phyloP scores from a whole-genome alignment of 495 filamentous ascomycete genomes.

The Penicillium manginii region DNA sequence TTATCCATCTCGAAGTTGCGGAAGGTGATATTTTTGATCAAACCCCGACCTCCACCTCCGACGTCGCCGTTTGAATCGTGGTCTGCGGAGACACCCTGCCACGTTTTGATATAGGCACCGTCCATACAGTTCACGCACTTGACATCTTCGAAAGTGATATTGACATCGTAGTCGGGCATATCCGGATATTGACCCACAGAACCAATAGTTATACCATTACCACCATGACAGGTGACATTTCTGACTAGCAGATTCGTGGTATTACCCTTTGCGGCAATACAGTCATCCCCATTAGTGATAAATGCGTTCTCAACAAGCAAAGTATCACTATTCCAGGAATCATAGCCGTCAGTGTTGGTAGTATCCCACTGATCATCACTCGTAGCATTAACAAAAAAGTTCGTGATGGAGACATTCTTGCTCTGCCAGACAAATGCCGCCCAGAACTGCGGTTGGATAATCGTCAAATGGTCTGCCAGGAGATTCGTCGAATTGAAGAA shows the following conservation, averaged over 20 bases:
- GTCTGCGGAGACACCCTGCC: conserved; percentile 37
- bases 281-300: conserved; percentile 42
- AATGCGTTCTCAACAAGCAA: conserved; percentile 37
- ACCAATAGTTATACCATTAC: conserved; percentile 42
- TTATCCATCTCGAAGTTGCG: conserved; percentile 50
- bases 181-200: conserved; percentile 48
- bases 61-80: conserved; percentile 34
- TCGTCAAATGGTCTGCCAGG: conserved; percentile 32
- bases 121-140: conserved; percentile 47
- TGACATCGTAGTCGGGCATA: conserved; percentile 32
- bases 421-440: conserved; percentile 41
- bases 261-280: conserved; percentile 41
- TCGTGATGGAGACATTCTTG: conserved; percentile 39
- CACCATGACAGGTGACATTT: conserved; percentile 36
- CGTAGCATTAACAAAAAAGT: conserved; percentile 49
- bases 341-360: conserved; percentile 45
- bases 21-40: conserved; percentile 55
- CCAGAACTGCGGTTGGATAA: conserved; percentile 53
- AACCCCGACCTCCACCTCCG: conserved; percentile 37
- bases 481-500: conserved; percentile 42
- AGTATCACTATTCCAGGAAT: conserved; percentile 38
- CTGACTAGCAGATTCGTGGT: conserved; percentile 42
- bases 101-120: conserved; percentile 60
- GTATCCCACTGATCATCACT: conserved; percentile 35
- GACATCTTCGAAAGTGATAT: conserved; percentile 33